These are phyloP conservation scores for Vicia faba DNA, from an alignment of 306 rosid species.

Conservation along the genomic window DNA sequence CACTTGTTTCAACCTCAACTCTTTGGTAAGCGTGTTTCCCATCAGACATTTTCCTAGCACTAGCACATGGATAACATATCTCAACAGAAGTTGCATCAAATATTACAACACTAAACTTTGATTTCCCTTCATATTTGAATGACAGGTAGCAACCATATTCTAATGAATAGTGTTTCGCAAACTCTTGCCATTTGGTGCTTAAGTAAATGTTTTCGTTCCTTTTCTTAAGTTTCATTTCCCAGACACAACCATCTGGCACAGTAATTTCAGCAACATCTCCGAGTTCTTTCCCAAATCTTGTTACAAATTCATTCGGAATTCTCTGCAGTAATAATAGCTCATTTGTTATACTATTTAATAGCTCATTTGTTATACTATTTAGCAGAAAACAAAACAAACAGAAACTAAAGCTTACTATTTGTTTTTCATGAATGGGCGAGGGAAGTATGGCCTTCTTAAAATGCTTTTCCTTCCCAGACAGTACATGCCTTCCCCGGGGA, in stretches of 20 bases:
- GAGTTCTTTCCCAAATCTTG: slow-evolving; percentile 37
- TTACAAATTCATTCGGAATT: slow-evolving; percentile 39
- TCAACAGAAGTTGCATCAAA: slow-evolving; percentile 39
- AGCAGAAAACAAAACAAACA: no score
- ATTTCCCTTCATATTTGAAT: slow-evolving; percentile 34
- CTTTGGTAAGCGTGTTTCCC: not conserved
- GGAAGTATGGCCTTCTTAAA: no score
- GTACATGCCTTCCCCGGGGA: no score
- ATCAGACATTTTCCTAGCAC: not conserved
- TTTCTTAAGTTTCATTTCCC: slow-evolving; percentile 34
- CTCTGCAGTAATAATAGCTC: slow-evolving; percentile 9
- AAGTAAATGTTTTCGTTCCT: not conserved
- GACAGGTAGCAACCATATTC: slow-evolving; percentile 26
- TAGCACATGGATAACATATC: slow-evolving; percentile 34
- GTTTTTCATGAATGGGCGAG: slow-evolving; percentile 11
- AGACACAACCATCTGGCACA: slow-evolving; percentile 27
- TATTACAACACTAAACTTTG: slow-evolving; percentile 36
- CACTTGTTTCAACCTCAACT: not conserved
- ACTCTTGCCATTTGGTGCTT: slow-evolving; percentile 31
- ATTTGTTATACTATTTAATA: no score
- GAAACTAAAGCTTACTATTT: not conserved
- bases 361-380: no score
- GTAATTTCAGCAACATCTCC: slow-evolving; percentile 18
- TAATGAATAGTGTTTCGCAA: slow-evolving; percentile 29
- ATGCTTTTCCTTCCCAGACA: no score